Conservation (phyloP, 1,284 basidiomycete genomes). For the Ceratobasidium papillatum region DNA sequence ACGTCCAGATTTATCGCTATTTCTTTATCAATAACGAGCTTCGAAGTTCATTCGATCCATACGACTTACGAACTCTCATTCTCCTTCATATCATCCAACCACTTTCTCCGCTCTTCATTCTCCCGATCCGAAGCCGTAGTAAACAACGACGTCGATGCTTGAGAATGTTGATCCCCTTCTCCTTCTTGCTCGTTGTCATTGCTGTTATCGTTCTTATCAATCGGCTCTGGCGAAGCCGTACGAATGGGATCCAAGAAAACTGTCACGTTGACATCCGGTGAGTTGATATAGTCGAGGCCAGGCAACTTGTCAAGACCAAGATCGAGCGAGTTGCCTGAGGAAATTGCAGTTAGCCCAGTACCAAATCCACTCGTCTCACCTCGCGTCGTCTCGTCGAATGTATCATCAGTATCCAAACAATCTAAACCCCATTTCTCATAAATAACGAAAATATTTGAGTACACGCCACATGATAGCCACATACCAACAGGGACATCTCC, state of each 20-base stretch:
- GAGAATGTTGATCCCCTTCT: background rate
- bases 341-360: background rate
- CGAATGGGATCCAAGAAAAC: background rate
- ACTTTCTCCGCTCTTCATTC: background rate
- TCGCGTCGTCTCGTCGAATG: background rate
- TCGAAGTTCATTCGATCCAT: background rate
- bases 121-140: slow-evolving; percentile 2
- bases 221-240: background rate
- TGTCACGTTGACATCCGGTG: background rate
- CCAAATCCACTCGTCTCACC: background rate
- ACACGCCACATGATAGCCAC: background rate
- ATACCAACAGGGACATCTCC: background rate
- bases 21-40: background rate
- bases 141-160: slow-evolving; percentile 1
- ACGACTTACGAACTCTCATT: background rate
- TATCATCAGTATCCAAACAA: background rate
- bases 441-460: background rate
- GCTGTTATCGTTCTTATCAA: background rate
- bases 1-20: background rate
- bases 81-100: background rate
- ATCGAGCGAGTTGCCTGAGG: background rate
- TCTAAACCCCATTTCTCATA: background rate
- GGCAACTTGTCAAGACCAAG: background rate
- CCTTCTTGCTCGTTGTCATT: background rate
- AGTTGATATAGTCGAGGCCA: background rate